Conservation (phyloP, 2,329 filamentous ascomycete genomes). For the Aspergillus bombycis region DNA sequence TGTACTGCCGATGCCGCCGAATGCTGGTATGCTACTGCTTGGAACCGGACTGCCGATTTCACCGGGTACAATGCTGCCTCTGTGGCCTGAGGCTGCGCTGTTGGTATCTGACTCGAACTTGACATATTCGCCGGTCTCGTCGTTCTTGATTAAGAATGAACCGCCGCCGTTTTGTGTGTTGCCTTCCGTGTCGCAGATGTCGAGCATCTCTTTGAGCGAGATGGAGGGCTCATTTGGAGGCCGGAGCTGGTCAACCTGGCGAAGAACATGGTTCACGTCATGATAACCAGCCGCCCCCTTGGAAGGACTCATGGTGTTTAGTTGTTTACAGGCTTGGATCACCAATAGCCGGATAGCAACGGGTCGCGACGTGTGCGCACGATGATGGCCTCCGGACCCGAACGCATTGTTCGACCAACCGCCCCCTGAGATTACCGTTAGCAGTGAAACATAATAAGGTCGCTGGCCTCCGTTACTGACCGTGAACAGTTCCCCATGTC, state of each 20-base stretch:
- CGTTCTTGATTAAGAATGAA: slow-evolving; percentile 71
- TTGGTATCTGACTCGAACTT: slow-evolving; percentile 58
- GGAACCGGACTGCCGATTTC: slow-evolving; percentile 71
- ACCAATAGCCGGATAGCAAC: slow-evolving; percentile 73
- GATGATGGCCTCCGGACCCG: slow-evolving; percentile 50
- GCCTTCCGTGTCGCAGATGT: slow-evolving; percentile 89
- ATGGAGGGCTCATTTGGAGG: slow-evolving; percentile 59
- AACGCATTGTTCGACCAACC: slow-evolving; percentile 54
- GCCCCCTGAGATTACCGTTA: slow-evolving; percentile 37
- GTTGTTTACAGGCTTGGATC: slow-evolving; percentile 74
- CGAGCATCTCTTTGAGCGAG: slow-evolving; percentile 70
- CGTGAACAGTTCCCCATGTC: slow-evolving; percentile 43
- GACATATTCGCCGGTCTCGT: slow-evolving; percentile 48
- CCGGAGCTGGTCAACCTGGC: slow-evolving; percentile 68
- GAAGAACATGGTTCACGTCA: slow-evolving; percentile 64
- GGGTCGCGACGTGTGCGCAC: slow-evolving; percentile 64
- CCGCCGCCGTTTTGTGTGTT: slow-evolving; percentile 85
- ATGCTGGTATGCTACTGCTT: slow-evolving; percentile 45
- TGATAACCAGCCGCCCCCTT: slow-evolving; percentile 66
- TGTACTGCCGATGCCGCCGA: slow-evolving; percentile 38
- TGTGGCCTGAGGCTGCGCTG: slow-evolving; percentile 46
- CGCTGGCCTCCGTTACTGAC: slow-evolving; percentile 28
- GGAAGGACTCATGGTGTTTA: slow-evolving; percentile 48
- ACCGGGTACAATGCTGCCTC: slow-evolving; percentile 56
- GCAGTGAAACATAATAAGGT: slow-evolving; percentile 11